Conservation (phyloP, 805 yeast species). For the Myxozyma nipponensis region DNA sequence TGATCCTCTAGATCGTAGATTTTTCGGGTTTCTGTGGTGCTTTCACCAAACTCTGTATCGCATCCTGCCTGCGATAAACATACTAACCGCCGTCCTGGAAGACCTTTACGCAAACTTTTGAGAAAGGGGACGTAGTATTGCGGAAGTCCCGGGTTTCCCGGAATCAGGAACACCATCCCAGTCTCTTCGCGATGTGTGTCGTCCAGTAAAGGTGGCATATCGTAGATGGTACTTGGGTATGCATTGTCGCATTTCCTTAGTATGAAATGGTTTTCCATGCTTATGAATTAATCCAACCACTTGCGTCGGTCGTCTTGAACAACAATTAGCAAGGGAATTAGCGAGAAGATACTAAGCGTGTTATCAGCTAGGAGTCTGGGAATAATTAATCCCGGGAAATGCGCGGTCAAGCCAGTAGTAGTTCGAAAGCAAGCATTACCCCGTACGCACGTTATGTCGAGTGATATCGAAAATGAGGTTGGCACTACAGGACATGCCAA, state of each 20-base stretch:
- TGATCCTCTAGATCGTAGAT: conserved; percentile 50
- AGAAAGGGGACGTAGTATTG: conserved; percentile 61
- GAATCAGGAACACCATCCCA: conserved; percentile 53
- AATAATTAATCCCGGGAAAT: too few species aligned
- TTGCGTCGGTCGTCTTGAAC: too few species aligned
- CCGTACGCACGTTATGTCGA: too few species aligned
- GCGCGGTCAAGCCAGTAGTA: too few species aligned
- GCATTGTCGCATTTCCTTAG: neutral
- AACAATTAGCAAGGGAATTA: too few species aligned
- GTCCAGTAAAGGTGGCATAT: conserved; percentile 8
- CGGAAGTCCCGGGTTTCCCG: conserved; percentile 75
- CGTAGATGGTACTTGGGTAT: conserved; percentile 17
- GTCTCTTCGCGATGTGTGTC: conserved; percentile 1
- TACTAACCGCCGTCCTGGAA: conserved; percentile 50
- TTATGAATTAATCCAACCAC: too few species aligned
- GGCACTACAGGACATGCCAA: neutral
- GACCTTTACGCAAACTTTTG: conserved; percentile 40
- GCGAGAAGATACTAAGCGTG: too few species aligned
- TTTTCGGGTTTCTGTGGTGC: neutral
- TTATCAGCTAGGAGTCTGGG: too few species aligned
- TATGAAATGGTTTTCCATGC: neutral
- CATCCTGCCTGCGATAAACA: conserved; percentile 68
- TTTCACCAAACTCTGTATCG: conserved; percentile 26
- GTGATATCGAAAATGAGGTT: too few species aligned
- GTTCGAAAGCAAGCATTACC: too few species aligned